Evolutionary conservation across 441 rosid genomes (phyloP).

Genomic region (Dalechampia spathulata): DNA sequence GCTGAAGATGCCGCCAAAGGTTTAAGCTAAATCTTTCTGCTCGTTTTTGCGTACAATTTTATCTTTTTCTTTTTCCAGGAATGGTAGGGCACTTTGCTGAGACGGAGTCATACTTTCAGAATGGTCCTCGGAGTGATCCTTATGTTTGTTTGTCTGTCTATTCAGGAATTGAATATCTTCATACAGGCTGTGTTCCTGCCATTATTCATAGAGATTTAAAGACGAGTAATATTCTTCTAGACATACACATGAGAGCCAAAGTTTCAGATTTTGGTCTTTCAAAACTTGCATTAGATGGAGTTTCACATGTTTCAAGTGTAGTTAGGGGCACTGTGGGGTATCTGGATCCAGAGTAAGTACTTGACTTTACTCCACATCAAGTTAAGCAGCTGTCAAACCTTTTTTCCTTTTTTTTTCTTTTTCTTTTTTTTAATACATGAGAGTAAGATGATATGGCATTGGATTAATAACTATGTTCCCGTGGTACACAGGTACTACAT

Average conservation of each 20-base stretch:
- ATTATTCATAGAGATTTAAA: constrained; percentile 92
- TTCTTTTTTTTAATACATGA: too few relatives aligned
- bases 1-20: constrained; percentile 98
- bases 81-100: background rate
- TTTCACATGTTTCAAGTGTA: constrained; percentile 92
- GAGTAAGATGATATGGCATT: too few relatives aligned
- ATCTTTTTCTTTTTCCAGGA: background rate
- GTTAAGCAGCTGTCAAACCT: too few relatives aligned
- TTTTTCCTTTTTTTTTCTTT: too few relatives aligned
- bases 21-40: constrained; percentile 1
- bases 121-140: background rate
- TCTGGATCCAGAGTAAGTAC: constrained; percentile 89
- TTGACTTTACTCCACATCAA: background rate
- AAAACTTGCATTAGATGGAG: constrained; percentile 79
- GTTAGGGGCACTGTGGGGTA: constrained; percentile 98
- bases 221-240: constrained; percentile 95
- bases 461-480: too few relatives aligned
- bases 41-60: background rate
- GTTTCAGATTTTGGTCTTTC: constrained; percentile 97
- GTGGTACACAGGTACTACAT: constrained; percentile 66
- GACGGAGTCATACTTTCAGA: background rate
- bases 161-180: constrained; percentile 94
- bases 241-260: constrained; percentile 77
- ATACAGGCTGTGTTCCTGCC: constrained; percentile 94
- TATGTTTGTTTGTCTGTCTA: constrained; percentile 6